Conservation (phyloP, 2,329 filamentous ascomycete species). For the Eutypella sp. region DNA sequence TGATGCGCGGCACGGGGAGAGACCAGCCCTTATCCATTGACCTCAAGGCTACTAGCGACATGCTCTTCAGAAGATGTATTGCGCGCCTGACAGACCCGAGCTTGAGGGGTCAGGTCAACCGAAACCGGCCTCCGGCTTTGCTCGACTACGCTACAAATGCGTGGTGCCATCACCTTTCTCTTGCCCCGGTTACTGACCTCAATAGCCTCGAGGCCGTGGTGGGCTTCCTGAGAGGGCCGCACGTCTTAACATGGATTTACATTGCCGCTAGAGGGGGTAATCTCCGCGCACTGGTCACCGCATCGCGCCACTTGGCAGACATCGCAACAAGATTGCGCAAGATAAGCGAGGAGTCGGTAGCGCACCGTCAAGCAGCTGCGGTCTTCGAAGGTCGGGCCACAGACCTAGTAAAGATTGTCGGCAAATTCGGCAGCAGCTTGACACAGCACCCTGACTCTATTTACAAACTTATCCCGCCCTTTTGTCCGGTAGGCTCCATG, state of each 20-base stretch:
- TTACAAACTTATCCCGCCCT: background rate
- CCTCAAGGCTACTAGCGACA: background rate
- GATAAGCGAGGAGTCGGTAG: background rate
- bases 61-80: background rate
- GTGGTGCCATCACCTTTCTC: no score
- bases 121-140: no score
- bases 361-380: no score
- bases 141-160: no score
- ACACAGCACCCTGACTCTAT: background rate
- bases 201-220: no score
- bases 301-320: no score
- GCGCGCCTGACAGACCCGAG: background rate
- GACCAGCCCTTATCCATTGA: background rate
- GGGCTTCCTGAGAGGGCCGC: no score
- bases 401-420: background rate
- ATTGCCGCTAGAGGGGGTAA: no score
- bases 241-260: no score
- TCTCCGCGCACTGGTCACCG: no score
- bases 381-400: background rate
- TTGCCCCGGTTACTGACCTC: no score
- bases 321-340: background rate
- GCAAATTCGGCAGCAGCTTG: background rate
- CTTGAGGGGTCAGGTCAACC: no score
- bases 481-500: background rate
- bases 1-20: background rate